A percentile compares a stretch with the other conserved stretches of the same genome.
These are phyloP conservation scores for Capsella rubella DNA, from an alignment of 441 rosid genomes.

Conservation along the genomic window DNA sequence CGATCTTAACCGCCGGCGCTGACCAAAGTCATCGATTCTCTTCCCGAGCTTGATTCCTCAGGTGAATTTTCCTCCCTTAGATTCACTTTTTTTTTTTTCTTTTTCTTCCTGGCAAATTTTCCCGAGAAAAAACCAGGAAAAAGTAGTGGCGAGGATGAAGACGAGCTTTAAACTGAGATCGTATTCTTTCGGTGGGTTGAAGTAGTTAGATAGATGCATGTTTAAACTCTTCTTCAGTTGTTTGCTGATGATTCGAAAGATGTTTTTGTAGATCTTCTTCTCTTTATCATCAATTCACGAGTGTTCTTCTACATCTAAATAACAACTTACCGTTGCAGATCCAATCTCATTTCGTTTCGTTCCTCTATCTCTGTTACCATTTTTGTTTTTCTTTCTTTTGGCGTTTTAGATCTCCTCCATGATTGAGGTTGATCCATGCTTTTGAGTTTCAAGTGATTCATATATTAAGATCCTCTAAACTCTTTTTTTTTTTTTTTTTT, in stretches of 20 bases:
- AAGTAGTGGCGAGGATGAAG: neutral
- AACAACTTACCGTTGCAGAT: conserved; percentile 8
- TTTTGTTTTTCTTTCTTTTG: neutral
- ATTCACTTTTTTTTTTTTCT: conserved; percentile 1
- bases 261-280: conserved; percentile 20
- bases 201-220: conserved; percentile 26
- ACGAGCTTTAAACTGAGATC: conserved; percentile 21
- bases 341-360: conserved; percentile 25
- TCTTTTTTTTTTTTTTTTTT: neutral
- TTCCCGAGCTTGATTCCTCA: conserved; percentile 16
- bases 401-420: conserved; percentile 18
- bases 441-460: neutral
- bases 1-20: conserved; percentile 27
- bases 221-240: conserved; percentile 2
- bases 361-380: neutral
- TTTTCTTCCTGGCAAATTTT: neutral
- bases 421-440: neutral
- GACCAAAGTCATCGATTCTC: conserved; percentile 20
- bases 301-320: neutral
- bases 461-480: conserved; percentile 9
- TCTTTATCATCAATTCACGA: conserved; percentile 3
- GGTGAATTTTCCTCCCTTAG: conserved; percentile 10
- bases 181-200: conserved; percentile 5
- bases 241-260: conserved; percentile 17
- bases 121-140: neutral